Percentiles rank a stretch among this genome's conserved stretches.
Evolutionary conservation across 2,329 filamentous ascomycete species (phyloP).

Genomic region (Akanthomyces lecanii): DNA sequence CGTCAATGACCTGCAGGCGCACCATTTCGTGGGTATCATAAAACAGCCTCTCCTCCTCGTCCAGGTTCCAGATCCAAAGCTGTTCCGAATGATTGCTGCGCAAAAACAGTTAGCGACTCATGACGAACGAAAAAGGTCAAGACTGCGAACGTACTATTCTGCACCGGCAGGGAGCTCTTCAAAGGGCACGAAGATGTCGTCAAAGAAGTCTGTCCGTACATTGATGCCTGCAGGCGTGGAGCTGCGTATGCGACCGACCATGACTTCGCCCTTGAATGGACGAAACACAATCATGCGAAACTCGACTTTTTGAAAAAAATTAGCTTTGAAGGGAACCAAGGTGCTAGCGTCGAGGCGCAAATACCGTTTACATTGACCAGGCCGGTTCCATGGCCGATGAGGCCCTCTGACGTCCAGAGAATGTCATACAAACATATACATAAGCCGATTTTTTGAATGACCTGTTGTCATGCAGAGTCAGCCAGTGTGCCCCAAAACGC

Average conservation of each 20-base stretch:
- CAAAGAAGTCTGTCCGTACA: slow-evolving; percentile 86
- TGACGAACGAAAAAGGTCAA: not conserved
- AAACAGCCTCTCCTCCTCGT: slow-evolving; percentile 64
- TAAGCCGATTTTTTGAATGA: slow-evolving; percentile 89
- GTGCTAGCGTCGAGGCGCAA: not conserved
- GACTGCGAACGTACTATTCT: slow-evolving; percentile 58
- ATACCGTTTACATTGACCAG: slow-evolving; percentile 90
- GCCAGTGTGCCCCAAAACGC: not conserved
- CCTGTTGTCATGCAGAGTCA: slow-evolving; percentile 38
- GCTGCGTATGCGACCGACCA: slow-evolving; percentile 77
- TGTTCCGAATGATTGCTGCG: slow-evolving; percentile 67
- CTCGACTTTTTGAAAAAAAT: slow-evolving; percentile 57
- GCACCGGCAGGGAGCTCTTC: slow-evolving; percentile 71
- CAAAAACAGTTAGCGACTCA: slow-evolving; percentile 20
- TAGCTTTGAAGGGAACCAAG: not conserved
- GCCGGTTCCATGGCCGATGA: slow-evolving; percentile 89
- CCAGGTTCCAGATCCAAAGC: slow-evolving; percentile 79
- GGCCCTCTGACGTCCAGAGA: slow-evolving; percentile 80
- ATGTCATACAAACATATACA: slow-evolving; percentile 93
- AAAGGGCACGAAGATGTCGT: slow-evolving; percentile 79
- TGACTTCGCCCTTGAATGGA: slow-evolving; percentile 90
- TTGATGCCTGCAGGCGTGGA: slow-evolving; percentile 69
- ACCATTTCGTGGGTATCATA: slow-evolving; percentile 90
- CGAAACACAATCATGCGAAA: slow-evolving; percentile 92
- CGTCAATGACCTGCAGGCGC: slow-evolving; percentile 77